A percentile compares a stretch with the other conserved stretches of the same genome.
These are phyloP conservation scores for Epichloe festucae DNA, from an alignment of 2,329 filamentous ascomycete genomes.

Conservation along the genomic window DNA sequence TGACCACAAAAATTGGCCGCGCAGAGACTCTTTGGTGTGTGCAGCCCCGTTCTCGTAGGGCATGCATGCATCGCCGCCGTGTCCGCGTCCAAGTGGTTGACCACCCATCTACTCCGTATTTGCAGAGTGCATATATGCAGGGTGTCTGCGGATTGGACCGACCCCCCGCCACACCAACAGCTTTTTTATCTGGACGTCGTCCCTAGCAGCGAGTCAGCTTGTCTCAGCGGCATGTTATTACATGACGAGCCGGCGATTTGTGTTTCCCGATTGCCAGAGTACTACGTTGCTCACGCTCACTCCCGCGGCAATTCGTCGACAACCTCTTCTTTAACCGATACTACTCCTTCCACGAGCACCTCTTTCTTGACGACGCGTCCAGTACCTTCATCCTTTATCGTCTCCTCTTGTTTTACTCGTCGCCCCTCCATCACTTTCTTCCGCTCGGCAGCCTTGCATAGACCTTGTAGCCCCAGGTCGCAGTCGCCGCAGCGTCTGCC, in stretches of 20 bases:
- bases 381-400: conserved; percentile 13
- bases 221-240: background rate
- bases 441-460: conserved; percentile 63
- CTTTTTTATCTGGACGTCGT: background rate
- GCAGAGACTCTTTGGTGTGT: background rate
- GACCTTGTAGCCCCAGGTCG: conserved; percentile 57
- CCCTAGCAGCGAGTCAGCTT: background rate
- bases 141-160: conserved; percentile 1
- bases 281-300: background rate
- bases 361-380: conserved; percentile 12
- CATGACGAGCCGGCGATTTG: background rate
- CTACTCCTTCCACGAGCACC: conserved; percentile 10
- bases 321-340: conserved; percentile 11
- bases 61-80: conserved; percentile 2
- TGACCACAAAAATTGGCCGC: background rate
- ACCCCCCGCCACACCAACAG: background rate
- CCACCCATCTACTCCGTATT: background rate
- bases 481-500: conserved; percentile 77
- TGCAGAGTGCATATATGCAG: background rate
- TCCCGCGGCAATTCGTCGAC: background rate
- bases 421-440: conserved; percentile 47
- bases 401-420: conserved; percentile 25
- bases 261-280: background rate
- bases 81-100: background rate
- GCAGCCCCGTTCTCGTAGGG: background rate